These are phyloP conservation scores for Thermothielavioides terrestris DNA, from an alignment of 495 filamentous ascomycete genomes.

Conservation along the genomic window DNA sequence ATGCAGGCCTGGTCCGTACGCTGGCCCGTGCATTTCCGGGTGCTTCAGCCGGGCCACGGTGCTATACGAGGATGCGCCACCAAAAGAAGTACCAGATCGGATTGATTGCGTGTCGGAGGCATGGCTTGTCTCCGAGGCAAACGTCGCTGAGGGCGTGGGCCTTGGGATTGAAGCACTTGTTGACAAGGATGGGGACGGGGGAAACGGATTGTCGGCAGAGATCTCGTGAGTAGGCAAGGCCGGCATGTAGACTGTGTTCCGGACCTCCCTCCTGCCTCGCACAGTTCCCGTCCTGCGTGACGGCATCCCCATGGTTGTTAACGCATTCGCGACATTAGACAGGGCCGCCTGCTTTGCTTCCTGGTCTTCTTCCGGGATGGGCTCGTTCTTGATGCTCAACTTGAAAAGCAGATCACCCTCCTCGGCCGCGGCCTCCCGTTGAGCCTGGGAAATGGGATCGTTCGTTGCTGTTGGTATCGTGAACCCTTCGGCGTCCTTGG, in stretches of 20 bases:
- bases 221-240: slow-evolving; percentile 31
- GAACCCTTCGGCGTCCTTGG: slow-evolving; percentile 57
- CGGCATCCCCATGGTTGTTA: slow-evolving; percentile 50
- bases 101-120: slow-evolving; percentile 86
- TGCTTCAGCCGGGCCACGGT: slow-evolving; percentile 58
- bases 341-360: slow-evolving; percentile 77
- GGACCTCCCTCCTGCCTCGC: slow-evolving; percentile 81
- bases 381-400: slow-evolving; percentile 83
- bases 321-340: slow-evolving; percentile 81
- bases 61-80: slow-evolving; percentile 26
- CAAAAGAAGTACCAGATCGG: slow-evolving; percentile 74
- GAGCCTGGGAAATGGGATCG: slow-evolving; percentile 76
- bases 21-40: slow-evolving; percentile 67
- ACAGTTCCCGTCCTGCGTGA: slow-evolving; percentile 66
- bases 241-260: slow-evolving; percentile 78
- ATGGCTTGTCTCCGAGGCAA: slow-evolving; percentile 45
- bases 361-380: slow-evolving; percentile 84
- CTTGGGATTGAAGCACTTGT: slow-evolving; percentile 24
- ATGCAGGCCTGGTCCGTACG: slow-evolving; percentile 67
- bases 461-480: slow-evolving; percentile 56
- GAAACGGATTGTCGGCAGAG: slow-evolving; percentile 34
- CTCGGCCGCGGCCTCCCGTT: slow-evolving; percentile 62
- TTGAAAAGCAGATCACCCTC: slow-evolving; percentile 71
- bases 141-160: slow-evolving; percentile 34
- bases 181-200: slow-evolving; percentile 40